Conservation (phyloP, 2,329 filamentous ascomycete species). For the Talaromyces piceae region DNA sequence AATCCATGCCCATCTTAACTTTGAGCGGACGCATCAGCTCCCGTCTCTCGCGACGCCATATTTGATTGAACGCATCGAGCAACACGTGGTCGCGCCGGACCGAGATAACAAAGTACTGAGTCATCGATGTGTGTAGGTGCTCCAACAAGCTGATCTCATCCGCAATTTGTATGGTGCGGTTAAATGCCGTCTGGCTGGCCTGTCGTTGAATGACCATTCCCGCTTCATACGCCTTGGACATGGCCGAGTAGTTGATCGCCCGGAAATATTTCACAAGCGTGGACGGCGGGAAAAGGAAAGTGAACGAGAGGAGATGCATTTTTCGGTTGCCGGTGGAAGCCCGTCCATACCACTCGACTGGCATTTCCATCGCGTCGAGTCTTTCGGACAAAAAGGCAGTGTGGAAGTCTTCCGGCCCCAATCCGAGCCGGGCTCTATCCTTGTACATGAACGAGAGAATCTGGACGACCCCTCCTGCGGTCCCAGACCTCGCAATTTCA, state of each 20-base stretch:
- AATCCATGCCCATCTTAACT: conserved; percentile 73
- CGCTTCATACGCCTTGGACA: conserved; percentile 72
- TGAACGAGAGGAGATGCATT: conserved; percentile 69
- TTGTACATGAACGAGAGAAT: conserved; percentile 66
- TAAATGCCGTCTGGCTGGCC: conserved; percentile 38
- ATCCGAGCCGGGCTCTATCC: conserved; percentile 59
- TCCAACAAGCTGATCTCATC: conserved; percentile 57
- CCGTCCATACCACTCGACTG: conserved; percentile 62
- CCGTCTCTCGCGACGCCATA: conserved; percentile 77
- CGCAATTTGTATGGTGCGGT: conserved; percentile 36
- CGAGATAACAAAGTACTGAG: conserved; percentile 63
- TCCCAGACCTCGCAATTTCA: conserved; percentile 59
- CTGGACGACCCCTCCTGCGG: conserved; percentile 69
- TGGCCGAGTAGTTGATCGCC: conserved; percentile 75
- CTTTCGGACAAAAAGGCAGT: conserved; percentile 69
- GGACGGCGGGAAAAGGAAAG: conserved; percentile 68
- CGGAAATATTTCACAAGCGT: conserved; percentile 77
- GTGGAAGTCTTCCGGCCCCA: conserved; percentile 63
- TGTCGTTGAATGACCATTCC: conserved; percentile 45
- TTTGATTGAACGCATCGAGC: conserved; percentile 70
- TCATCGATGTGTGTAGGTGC: conserved; percentile 58
- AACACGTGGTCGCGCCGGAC: conserved; percentile 62
- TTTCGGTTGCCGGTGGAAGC: conserved; percentile 55
- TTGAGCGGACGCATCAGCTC: conserved; percentile 82
- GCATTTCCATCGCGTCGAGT: conserved; percentile 67